These are phyloP conservation scores for Solanum hybrid DNA, from an alignment of 305 asterid genomes.

Conservation along the genomic window DNA sequence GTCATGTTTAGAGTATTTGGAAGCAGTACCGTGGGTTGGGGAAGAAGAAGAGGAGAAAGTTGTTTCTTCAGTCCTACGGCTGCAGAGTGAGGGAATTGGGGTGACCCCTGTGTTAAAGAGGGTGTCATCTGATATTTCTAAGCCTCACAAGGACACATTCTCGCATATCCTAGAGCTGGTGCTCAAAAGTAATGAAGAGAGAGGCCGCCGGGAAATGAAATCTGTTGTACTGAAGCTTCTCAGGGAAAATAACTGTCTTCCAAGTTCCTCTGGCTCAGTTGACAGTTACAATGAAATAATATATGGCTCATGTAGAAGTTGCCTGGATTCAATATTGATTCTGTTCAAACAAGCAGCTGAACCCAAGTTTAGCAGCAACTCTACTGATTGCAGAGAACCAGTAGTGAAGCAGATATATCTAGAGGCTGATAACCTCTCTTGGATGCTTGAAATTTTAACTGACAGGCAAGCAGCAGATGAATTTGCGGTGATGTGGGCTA, in stretches of 20 bases:
- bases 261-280: conserved; percentile 45
- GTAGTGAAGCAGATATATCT: conserved; percentile 36
- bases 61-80: conserved; percentile 51
- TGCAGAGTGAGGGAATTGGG: conserved; percentile 55
- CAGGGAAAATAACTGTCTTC: conserved; percentile 43
- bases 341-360: conserved; percentile 66
- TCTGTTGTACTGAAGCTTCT: conserved; percentile 75
- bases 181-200: conserved; percentile 77
- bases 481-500: conserved; percentile 61
- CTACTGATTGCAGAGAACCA: conserved; percentile 25
- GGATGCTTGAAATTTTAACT: conserved; percentile 78
- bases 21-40: conserved; percentile 98
- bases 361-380: conserved; percentile 21
- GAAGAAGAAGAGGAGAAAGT: conserved; percentile 93
- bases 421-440: conserved; percentile 68
- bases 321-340: conserved; percentile 42
- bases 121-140: conserved; percentile 44
- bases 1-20: conserved; percentile 84
- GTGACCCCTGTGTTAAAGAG: conserved; percentile 75
- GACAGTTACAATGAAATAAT: conserved; percentile 50
- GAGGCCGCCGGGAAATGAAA: conserved; percentile 85
- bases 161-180: conserved; percentile 65
- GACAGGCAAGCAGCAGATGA: conserved; percentile 66
- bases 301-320: conserved; percentile 48
- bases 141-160: conserved; percentile 58